A percentile compares a stretch with the other conserved stretches of the same genome.
These are phyloP conservation scores for Scalesia atractyloides DNA, from an alignment of 129 eudicot species.

Conservation along the genomic window DNA sequence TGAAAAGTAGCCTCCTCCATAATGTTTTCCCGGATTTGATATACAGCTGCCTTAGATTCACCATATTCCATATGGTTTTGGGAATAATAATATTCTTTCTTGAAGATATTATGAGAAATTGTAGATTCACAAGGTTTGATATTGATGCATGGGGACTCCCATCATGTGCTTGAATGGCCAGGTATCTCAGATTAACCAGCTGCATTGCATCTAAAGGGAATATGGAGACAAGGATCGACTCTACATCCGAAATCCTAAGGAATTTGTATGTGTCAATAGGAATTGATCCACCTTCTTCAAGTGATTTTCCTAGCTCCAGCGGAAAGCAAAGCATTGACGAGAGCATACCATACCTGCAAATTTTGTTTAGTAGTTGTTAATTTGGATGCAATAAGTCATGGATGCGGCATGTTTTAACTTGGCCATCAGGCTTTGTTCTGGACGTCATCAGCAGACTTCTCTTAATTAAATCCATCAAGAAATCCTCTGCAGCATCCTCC, in stretches of 20 bases:
- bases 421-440: conserved; percentile 19
- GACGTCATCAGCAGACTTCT: conserved; percentile 27
- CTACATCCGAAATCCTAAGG: conserved; percentile 27
- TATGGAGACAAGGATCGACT: background rate
- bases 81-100: conserved; percentile 2
- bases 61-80: conserved; percentile 30
- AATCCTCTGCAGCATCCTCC: conserved; percentile 34
- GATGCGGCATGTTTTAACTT: conserved; percentile 36
- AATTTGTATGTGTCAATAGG: conserved; percentile 2
- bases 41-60: conserved; percentile 28
- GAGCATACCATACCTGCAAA: background rate
- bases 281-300: background rate
- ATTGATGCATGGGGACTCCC: conserved; percentile 22
- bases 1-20: background rate
- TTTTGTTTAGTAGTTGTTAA: background rate
- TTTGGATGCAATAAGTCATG: conserved; percentile 33
- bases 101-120: conserved; percentile 24
- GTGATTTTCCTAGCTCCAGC: background rate
- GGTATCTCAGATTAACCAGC: conserved; percentile 29
- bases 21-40: conserved; percentile 23
- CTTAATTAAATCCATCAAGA: conserved; percentile 27
- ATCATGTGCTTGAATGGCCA: conserved; percentile 26
- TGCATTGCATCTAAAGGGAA: conserved; percentile 13
- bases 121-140: conserved; percentile 32
- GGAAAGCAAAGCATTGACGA: background rate